These are phyloP conservation scores for Ophiostoma pallidulum DNA, from an alignment of 2,329 filamentous ascomycete species.

Conservation along the genomic window DNA sequence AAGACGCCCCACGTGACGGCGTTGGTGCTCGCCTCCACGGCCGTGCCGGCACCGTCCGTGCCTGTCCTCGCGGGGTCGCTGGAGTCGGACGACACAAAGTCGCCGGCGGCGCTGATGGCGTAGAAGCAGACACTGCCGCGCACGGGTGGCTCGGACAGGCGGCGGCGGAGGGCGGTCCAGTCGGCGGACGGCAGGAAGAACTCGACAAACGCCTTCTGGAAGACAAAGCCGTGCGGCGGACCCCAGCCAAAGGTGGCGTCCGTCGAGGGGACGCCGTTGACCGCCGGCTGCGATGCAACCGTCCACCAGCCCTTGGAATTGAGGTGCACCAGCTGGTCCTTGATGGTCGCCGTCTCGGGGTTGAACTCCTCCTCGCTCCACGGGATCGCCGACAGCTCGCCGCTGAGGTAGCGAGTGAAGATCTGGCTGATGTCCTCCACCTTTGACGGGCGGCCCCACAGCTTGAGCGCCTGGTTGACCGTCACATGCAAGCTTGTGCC, in stretches of 20 bases:
- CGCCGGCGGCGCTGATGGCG: slow-evolving; percentile 68
- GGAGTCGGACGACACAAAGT: slow-evolving; percentile 63
- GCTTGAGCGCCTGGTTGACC: slow-evolving; percentile 66
- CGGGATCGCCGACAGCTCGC: slow-evolving; percentile 71
- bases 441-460: slow-evolving; percentile 75
- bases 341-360: slow-evolving; percentile 76
- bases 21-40: slow-evolving; percentile 56
- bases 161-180: slow-evolving; percentile 57
- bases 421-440: slow-evolving; percentile 64
- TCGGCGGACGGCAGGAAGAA: slow-evolving; percentile 74
- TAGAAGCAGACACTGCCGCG: slow-evolving; percentile 74
- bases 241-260: slow-evolving; percentile 88
- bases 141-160: slow-evolving; percentile 48
- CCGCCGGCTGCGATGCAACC: slow-evolving; percentile 86
- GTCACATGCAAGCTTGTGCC: slow-evolving; percentile 91
- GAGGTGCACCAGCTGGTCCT: slow-evolving; percentile 61
- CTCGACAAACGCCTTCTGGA: slow-evolving; percentile 97
- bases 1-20: slow-evolving; percentile 99
- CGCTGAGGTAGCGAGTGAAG: slow-evolving; percentile 73
- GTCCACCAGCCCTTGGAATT: slow-evolving; percentile 91
- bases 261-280: slow-evolving; percentile 71
- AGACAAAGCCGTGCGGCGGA: slow-evolving; percentile 83
- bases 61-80: slow-evolving; percentile 25
- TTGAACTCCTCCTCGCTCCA: slow-evolving; percentile 89
- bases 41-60: slow-evolving; percentile 13